phyloP scores from a whole-genome alignment of 2,329 filamentous ascomycete species.

The Aspergillus brunneoviolaceus region DNA sequence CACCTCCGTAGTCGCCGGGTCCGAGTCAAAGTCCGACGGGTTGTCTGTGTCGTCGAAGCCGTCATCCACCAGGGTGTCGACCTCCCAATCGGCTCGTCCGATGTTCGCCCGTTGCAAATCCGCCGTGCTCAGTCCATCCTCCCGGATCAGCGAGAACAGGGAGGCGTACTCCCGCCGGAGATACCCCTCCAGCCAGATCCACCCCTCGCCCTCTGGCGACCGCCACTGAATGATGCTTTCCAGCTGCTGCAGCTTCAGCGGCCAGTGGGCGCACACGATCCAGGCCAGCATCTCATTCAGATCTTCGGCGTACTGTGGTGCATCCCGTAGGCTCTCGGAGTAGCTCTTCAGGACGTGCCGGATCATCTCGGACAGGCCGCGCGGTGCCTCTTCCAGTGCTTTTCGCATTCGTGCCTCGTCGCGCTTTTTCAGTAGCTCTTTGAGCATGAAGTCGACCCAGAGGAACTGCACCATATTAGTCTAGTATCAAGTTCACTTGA shows the following conservation, averaged over 20 bases:
- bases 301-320: slow-evolving; percentile 26
- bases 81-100: background rate
- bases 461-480: slow-evolving; percentile 36
- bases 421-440: slow-evolving; percentile 48
- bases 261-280: slow-evolving; percentile 48
- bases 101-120: slow-evolving; percentile 13
- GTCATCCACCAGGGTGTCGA: background rate
- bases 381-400: slow-evolving; percentile 48
- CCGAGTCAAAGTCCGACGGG: slow-evolving; percentile 18
- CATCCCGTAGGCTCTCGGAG: slow-evolving; percentile 35
- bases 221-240: slow-evolving; percentile 47
- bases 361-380: slow-evolving; percentile 46
- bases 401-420: slow-evolving; percentile 43
- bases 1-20: slow-evolving; percentile 18
- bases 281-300: slow-evolving; percentile 51
- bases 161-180: slow-evolving; percentile 48
- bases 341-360: slow-evolving; percentile 44
- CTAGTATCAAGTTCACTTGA: no score
- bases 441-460: slow-evolving; percentile 53
- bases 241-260: slow-evolving; percentile 46
- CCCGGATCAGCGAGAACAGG: slow-evolving; percentile 49
- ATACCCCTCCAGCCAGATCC: slow-evolving; percentile 41
- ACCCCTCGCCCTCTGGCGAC: slow-evolving; percentile 39
- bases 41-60: slow-evolving; percentile 14
- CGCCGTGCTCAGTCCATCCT: slow-evolving; percentile 37